Evolutionary conservation across 768 basidiomycete genomes (phyloP), one percentile per base, ranked within the genome.

Genomic region (Naganishia onofrii): DNA sequence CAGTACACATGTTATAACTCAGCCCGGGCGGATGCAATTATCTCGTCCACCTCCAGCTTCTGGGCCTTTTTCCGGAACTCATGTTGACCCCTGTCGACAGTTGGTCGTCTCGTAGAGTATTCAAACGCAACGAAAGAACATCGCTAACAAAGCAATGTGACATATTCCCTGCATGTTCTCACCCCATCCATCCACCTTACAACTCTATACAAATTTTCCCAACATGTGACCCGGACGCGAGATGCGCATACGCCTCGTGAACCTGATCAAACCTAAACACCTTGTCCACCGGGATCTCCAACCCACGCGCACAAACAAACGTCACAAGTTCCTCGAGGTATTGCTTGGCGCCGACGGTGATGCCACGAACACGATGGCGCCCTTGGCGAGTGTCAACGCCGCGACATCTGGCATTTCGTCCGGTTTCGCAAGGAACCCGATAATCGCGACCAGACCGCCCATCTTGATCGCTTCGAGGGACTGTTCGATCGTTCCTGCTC

Each of bases 271-370:
- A 60, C 58, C 8, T 36, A 32, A 60, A 31, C 58, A 60, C 58
- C 58, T 60, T 60, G 58, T 60, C 58, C 17, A 60, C 58, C 58
- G 58, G 58, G 8, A 60, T 36, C 58, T 60, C 38, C 32, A 60
- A 26, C 9, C n/a, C 31, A 5, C 58, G 13, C 32, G 58, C 58
- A 60, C 58, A 36, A 34, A 36, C 58, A 36, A 44, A 60, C 8
- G 32, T 44, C 3, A 60, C 58, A 9, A 60, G 32, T 23, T 60
- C 29, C 58, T 60, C 58, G 3, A 60, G n/a, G 58, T 60, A 60
- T 23, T 60, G 31, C 58, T 60, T 60, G 10, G 58, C 15, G 38
- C 58, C 58, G 28, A 32, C 58, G 17, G 58, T 60, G 31, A 36
- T 31, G 5, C 58, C 58, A 17, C 58, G 31, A 31, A 32, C n/a